Evolutionary conservation across 2,329 filamentous ascomycete species (phyloP), one percentile per base, ranked within the genome.

Genomic region (Diaporthe nobilis): DNA sequence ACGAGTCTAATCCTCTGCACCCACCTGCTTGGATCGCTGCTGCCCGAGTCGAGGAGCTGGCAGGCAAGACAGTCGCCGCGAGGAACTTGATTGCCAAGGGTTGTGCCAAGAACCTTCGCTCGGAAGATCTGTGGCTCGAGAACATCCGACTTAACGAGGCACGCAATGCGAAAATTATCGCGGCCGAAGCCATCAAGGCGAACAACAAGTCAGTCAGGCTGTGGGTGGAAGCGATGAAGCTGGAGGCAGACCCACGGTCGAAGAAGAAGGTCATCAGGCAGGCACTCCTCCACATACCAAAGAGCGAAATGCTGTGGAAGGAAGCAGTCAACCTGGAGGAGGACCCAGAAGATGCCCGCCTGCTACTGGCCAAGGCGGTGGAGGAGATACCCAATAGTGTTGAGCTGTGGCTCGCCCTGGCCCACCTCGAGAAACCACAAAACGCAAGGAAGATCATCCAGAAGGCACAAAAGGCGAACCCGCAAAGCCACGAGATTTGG

Each of bases 301-400:
- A 98, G 81, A 98, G 96, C 0, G 97, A 98, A 65, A 93, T 94
- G 57, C 90, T 99, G n/a, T 99, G 97, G 97, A 99, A 98, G 83
- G 95, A 97, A 82, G 94, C 96, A 7, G 96, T 99, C 77, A 98
- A 98, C 80, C 87, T 98, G 73, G 97, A 98, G 82, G 96, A 98
- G 81, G 94, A 98, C 79, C 91, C 94, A 0, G 94, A 93, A 42
- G 95, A 98, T 85, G 97, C 97, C 6, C 93, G 93, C 77, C 87
- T 99, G 74, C 89, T 99, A 73, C 90, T 99, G 63, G 96, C 95
- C 65, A 98, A 98, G 85, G 97, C 97, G 0, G 98, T 96, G 0
- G 96, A 99, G 80, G 94, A 98, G 75, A 98, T 99, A 74, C 96
- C 96, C 0, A 88, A 97, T 9, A 98, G 96, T 0, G 93, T 98